phyloP scores from a whole-genome alignment of 768 basidiomycete genomes.

The Russula earlei region DNA sequence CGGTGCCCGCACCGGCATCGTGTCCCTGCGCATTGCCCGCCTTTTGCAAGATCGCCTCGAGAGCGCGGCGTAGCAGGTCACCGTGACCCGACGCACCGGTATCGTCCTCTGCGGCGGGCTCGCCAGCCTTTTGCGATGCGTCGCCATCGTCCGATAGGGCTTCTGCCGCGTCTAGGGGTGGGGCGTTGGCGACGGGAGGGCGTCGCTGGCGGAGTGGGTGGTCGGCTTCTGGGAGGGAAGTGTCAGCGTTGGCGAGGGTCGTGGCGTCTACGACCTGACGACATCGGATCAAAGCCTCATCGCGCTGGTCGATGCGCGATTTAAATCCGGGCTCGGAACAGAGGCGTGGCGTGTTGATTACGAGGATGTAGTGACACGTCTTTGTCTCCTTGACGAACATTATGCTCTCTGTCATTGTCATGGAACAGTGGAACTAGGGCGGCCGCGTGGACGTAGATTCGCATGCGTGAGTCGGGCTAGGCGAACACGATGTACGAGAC shows the following conservation, averaged over 20 bases:
- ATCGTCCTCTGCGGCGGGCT: background rate
- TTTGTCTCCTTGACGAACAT: slow-evolving; percentile 88
- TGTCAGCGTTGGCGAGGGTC: slow-evolving; percentile 23
- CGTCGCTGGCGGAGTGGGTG: slow-evolving; percentile 33
- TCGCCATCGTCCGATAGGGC: background rate
- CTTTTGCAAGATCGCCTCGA: slow-evolving; percentile 15
- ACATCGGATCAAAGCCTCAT: slow-evolving; percentile 67
- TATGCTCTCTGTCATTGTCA: slow-evolving; percentile 87
- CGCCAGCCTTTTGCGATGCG: background rate
- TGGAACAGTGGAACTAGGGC: slow-evolving; percentile 84
- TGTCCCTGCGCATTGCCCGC: background rate
- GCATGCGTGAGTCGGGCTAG: background rate
- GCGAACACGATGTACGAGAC: background rate
- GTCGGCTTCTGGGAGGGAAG: slow-evolving; percentile 39
- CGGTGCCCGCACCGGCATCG: background rate
- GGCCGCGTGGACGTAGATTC: slow-evolving; percentile 12
- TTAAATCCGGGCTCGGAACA: slow-evolving; percentile 92
- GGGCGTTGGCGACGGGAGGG: background rate
- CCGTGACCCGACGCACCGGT: background rate
- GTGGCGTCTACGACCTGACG: slow-evolving; percentile 51
- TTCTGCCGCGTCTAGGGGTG: slow-evolving; percentile 11
- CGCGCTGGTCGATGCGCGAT: slow-evolving; percentile 54
- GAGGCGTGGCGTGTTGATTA: slow-evolving; percentile 90
- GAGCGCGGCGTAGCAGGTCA: slow-evolving; percentile 12
- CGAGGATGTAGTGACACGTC: slow-evolving; percentile 89